Percentiles rank a stretch among this genome's conserved stretches.
These are phyloP conservation scores for Fusarium sp. DNA, from an alignment of 2,329 filamentous ascomycete species.

Conservation along the genomic window DNA sequence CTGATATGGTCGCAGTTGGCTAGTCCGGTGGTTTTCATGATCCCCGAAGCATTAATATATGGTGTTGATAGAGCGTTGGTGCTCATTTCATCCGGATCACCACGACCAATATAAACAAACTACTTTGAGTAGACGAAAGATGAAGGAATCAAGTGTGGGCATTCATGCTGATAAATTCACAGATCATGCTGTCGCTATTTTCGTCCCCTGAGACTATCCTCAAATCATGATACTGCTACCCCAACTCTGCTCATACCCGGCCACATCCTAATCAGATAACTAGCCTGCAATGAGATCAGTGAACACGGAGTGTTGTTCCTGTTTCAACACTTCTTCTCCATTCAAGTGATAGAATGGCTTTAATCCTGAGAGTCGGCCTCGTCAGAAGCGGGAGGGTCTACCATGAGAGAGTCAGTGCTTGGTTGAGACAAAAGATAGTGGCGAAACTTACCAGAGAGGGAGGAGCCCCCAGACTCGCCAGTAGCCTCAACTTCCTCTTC, in stretches of 20 bases:
- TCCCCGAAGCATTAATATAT: not conserved
- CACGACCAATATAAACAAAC: not conserved
- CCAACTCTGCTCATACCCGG: slow-evolving; percentile 20
- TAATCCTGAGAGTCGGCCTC: slow-evolving; percentile 26
- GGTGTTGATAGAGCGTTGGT: not conserved
- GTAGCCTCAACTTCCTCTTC: slow-evolving; percentile 38
- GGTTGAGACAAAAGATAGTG: not conserved
- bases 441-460: slow-evolving; percentile 40
- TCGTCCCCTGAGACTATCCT: slow-evolving; percentile 15
- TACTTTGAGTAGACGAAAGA: no score
- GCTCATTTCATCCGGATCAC: not conserved
- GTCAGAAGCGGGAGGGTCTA: slow-evolving; percentile 39
- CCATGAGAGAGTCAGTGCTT: slow-evolving; percentile 4
- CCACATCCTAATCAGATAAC: slow-evolving; percentile 39
- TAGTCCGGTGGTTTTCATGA: not conserved
- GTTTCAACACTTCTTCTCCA: not conserved
- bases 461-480: slow-evolving; percentile 25
- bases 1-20: no score
- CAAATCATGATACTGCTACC: slow-evolving; percentile 26
- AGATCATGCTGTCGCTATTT: slow-evolving; percentile 4
- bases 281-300: slow-evolving; percentile 29
- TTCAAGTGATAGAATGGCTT: not conserved
- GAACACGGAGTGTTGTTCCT: not conserved
- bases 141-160: not conserved
- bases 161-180: not conserved